Percentiles rank a stretch among this genome's conserved stretches.
Evolutionary conservation across 139 green algal genomes (phyloP).

Genomic region (Axilococcus clingmanii): DNA sequence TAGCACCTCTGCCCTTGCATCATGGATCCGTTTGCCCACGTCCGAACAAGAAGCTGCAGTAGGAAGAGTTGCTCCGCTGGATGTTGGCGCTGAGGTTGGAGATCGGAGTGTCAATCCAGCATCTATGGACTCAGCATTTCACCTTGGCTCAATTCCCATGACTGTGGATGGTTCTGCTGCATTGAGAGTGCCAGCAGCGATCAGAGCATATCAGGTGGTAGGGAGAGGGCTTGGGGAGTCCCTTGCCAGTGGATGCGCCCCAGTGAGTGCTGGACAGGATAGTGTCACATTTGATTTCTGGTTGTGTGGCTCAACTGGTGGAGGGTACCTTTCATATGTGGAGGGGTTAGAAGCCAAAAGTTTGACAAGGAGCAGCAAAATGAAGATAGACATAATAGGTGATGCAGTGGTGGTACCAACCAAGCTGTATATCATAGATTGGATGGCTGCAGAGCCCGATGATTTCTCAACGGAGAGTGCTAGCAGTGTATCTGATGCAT

Average conservation of each 20-base stretch:
- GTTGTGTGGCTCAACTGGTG: background rate
- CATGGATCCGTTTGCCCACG: background rate
- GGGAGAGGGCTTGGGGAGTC: background rate
- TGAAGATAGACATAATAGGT: background rate
- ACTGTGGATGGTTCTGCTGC: background rate
- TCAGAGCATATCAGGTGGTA: constrained; percentile 4
- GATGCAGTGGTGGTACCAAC: background rate
- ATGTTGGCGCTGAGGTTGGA: no score
- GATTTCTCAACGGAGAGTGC: background rate
- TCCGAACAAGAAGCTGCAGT: background rate
- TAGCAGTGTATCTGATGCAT: background rate
- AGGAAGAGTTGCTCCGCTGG: no score
- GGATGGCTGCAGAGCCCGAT: background rate
- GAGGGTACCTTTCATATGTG: background rate
- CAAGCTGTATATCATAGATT: background rate
- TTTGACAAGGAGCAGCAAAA: background rate
- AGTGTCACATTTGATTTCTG: constrained; percentile 16
- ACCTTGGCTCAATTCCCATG: constrained; percentile 16
- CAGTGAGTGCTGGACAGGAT: background rate
- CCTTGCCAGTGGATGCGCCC: constrained; percentile 5
- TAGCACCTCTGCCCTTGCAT: background rate
- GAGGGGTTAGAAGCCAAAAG: constrained; percentile 10
- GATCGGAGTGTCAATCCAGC: constrained; percentile 19
- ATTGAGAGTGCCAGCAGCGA: constrained; percentile 14
- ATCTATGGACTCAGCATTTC: constrained; percentile 25